phyloP scores from a whole-genome alignment of 2,329 filamentous ascomycete genomes.

The Cladophialophora bantiana region DNA sequence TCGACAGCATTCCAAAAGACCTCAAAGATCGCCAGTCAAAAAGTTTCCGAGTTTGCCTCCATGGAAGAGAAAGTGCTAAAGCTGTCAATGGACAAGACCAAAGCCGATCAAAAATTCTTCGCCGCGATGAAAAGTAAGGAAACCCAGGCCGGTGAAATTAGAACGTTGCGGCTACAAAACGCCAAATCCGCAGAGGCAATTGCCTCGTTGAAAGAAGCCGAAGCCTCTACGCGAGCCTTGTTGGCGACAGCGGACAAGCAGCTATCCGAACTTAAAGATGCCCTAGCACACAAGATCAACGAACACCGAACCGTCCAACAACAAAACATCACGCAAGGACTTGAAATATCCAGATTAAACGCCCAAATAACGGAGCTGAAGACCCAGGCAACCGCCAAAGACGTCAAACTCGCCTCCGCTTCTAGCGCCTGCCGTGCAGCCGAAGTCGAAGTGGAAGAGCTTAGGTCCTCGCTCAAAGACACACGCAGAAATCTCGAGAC shows the following conservation, averaged over 20 bases:
- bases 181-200: constrained; percentile 93
- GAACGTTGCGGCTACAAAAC: constrained; percentile 80
- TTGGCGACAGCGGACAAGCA: constrained; percentile 91
- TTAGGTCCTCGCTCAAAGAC: constrained; percentile 78
- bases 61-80: constrained; percentile 80
- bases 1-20: constrained; percentile 91
- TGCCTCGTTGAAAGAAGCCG: constrained; percentile 87
- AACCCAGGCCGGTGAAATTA: constrained; percentile 78
- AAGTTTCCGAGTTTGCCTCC: constrained; percentile 76
- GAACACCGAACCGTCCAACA: constrained; percentile 80
- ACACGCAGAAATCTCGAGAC: constrained; percentile 81
- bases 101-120: constrained; percentile 98
- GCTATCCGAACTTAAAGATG: constrained; percentile 79
- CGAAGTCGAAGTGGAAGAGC: constrained; percentile 76
- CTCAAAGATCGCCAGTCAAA: constrained; percentile 82
- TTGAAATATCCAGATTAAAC: constrained; percentile 68
- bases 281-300: constrained; percentile 71
- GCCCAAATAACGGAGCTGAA: constrained; percentile 80
- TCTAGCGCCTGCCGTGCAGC: constrained; percentile 66
- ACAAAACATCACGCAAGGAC: constrained; percentile 71
- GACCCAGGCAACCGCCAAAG: constrained; percentile 75
- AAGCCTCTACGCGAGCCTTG: constrained; percentile 76
- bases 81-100: constrained; percentile 85
- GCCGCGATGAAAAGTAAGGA: constrained; percentile 94
- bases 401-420: constrained; percentile 71